These are phyloP conservation scores for Coprinopsis strossmayeri DNA, from an alignment of 768 basidiomycete genomes.

Conservation along the genomic window DNA sequence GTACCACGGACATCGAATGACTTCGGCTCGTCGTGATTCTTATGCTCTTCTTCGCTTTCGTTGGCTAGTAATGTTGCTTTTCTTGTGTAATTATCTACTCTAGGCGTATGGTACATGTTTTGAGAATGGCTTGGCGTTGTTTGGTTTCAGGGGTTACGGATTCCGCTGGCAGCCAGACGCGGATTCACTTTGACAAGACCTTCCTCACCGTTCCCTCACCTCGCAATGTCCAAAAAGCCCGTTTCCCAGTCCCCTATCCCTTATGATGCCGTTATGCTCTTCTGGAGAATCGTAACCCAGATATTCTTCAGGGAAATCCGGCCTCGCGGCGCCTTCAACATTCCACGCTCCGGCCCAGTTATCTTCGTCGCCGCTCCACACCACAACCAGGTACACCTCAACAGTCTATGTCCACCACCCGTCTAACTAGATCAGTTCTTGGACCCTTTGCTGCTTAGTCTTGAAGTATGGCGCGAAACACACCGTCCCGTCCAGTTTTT, in stretches of 20 bases:
- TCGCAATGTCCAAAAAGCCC: constrained; percentile 16
- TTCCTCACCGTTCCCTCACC: too few species aligned
- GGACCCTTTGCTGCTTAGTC: constrained; percentile 78
- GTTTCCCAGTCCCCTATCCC: constrained; percentile 20
- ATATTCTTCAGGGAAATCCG: constrained; percentile 97
- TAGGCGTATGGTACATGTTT: background rate
- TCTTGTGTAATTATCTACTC: constrained; percentile 2
- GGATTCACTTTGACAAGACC: too few species aligned
- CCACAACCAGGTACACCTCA: constrained; percentile 66
- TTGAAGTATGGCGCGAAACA: constrained; percentile 83
- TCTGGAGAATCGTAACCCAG: constrained; percentile 82
- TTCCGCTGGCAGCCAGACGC: too few species aligned
- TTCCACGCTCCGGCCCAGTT: constrained; percentile 83
- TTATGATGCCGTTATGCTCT: constrained; percentile 75
- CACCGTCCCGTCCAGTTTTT: constrained; percentile 79
- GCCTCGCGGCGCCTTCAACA: constrained; percentile 90
- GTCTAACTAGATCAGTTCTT: constrained; percentile 57
- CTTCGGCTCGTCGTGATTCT: constrained; percentile 20
- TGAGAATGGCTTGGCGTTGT: background rate
- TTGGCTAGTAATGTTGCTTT: constrained; percentile 4
- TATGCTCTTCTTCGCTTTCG: background rate
- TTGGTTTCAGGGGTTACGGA: background rate
- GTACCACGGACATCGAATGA: constrained; percentile 24
- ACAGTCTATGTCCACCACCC: background rate
- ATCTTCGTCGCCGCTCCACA: constrained; percentile 94